Conservation (phyloP, 2,329 filamentous ascomycete species). For the Colletotrichum sp. region DNA sequence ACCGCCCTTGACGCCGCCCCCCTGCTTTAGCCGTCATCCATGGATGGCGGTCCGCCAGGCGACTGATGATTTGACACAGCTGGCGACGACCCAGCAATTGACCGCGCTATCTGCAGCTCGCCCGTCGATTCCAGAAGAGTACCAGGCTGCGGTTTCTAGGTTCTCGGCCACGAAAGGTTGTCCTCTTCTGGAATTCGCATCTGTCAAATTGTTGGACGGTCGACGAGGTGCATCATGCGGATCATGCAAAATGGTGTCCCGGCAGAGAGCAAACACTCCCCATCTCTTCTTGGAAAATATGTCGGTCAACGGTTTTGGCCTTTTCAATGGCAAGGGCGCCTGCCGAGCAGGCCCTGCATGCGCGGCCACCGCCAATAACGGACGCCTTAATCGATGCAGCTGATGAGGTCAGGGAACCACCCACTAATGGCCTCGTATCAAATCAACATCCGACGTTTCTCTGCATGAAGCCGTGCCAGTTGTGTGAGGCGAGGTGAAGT, state of each 20-base stretch:
- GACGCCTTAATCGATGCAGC: slow-evolving; percentile 6
- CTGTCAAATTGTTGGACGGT: not conserved
- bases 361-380: not conserved
- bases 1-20: not conserved
- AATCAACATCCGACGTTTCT: slow-evolving; percentile 17
- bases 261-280: slow-evolving; percentile 5
- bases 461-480: slow-evolving; percentile 7
- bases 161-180: not conserved
- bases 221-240: not conserved
- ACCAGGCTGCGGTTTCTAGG: not conserved
- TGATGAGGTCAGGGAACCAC: slow-evolving; percentile 13
- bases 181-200: not conserved
- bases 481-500: slow-evolving; percentile 7
- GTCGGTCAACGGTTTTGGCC: slow-evolving; percentile 15
- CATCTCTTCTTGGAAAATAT: slow-evolving; percentile 3
- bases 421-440: slow-evolving; percentile 6
- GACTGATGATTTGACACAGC: not conserved
- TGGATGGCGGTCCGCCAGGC: not conserved
- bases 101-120: not conserved
- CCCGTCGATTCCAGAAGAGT: not conserved
- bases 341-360: slow-evolving; percentile 10
- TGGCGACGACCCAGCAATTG: not conserved
- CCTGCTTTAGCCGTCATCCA: not conserved
- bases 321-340: slow-evolving; percentile 8
- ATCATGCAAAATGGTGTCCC: not conserved